Conservation (phyloP, 2,329 filamentous ascomycete genomes). For the Hypoxylon sp. region DNA sequence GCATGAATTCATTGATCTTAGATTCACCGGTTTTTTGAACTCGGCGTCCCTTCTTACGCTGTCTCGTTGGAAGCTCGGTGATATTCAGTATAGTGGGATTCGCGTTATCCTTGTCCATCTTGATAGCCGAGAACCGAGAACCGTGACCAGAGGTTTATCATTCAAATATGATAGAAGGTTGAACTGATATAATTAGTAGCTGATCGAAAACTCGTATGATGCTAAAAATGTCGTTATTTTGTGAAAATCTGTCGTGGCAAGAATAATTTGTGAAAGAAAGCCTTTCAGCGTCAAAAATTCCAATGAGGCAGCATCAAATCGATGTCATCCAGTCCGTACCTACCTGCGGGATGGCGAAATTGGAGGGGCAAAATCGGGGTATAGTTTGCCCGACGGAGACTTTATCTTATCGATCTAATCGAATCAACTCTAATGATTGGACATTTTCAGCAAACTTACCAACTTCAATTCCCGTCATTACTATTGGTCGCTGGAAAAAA, state of each 20-base stretch:
- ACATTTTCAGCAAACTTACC: not conserved
- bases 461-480: slow-evolving; percentile 16
- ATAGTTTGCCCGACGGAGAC: slow-evolving; percentile 19
- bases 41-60: slow-evolving; percentile 66
- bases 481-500: slow-evolving; percentile 14
- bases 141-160: not conserved
- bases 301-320: slow-evolving; percentile 8
- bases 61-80: slow-evolving; percentile 88
- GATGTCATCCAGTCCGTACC: slow-evolving; percentile 13
- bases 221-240: slow-evolving; percentile 1
- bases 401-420: slow-evolving; percentile 45
- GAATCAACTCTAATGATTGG: slow-evolving; percentile 13
- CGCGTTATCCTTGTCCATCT: slow-evolving; percentile 76
- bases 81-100: slow-evolving; percentile 94
- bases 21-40: slow-evolving; percentile 64
- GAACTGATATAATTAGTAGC: not conserved
- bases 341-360: slow-evolving; percentile 7
- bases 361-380: slow-evolving; percentile 26
- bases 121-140: slow-evolving; percentile 23
- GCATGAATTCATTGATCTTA: slow-evolving; percentile 63
- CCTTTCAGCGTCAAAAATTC: slow-evolving; percentile 4
- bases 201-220: not conserved
- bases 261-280: slow-evolving; percentile 19
- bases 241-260: slow-evolving; percentile 20
- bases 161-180: not conserved